Evolutionary conservation across 148 eudicot species (phyloP).

Genomic region (Rhododendron ferrugineum): DNA sequence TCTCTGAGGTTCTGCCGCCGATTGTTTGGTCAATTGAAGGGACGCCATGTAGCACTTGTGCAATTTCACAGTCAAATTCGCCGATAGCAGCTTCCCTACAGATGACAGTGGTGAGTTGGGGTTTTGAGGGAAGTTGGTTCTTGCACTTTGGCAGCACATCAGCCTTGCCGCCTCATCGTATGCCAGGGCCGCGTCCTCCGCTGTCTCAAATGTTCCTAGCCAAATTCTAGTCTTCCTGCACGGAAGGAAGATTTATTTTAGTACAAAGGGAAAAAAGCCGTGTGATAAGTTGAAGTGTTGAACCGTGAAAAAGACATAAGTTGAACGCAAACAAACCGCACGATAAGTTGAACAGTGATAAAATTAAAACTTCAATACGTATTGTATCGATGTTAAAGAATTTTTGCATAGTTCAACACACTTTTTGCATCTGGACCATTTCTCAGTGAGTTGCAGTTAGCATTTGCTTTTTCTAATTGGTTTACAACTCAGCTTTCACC

Average conservation of each 20-base stretch:
- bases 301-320: too few relatives aligned
- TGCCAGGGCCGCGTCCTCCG: slow-evolving; percentile 67
- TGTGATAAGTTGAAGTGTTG: not conserved
- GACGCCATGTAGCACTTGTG: slow-evolving; percentile 55
- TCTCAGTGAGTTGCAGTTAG: too few relatives aligned
- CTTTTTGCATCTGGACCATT: too few relatives aligned
- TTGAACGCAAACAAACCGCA: too few relatives aligned
- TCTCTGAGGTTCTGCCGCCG: slow-evolving; percentile 22
- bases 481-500: too few relatives aligned
- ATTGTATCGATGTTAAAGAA: not conserved
- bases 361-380: not conserved
- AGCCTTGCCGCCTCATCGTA: slow-evolving; percentile 66
- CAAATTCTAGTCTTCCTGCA: slow-evolving; percentile 71
- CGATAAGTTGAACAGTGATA: not conserved
- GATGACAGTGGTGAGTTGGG: slow-evolving; percentile 13
- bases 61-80: slow-evolving; percentile 49
- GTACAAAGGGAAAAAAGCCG: not conserved
- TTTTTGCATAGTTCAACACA: not conserved
- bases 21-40: slow-evolving; percentile 31
- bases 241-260: not conserved
- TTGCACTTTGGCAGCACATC: slow-evolving; percentile 51
- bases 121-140: slow-evolving; percentile 48
- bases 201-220: slow-evolving; percentile 74
- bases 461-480: too few relatives aligned
- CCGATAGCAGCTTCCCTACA: slow-evolving; percentile 31